Base-by-base conservation (phyloP, 257 asterid genomes). In the Orobanche coerulescens region DNA sequence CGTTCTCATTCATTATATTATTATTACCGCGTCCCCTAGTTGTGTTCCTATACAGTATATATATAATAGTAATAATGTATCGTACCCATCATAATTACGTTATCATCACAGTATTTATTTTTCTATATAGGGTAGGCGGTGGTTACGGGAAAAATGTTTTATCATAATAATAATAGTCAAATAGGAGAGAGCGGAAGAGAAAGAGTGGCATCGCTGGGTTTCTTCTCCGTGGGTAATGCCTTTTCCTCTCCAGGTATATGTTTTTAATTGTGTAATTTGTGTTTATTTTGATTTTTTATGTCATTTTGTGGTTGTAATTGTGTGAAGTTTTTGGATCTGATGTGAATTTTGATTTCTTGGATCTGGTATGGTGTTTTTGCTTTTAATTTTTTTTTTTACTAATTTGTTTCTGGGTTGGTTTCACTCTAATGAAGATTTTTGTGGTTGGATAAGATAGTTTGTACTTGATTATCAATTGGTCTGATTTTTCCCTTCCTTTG, bases 181-280 rank as follows among this genome's bases (percentile, higher is more conserved):
- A 15, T 34, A 40, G 40, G 60, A 53, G 39, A 34, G 67, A 11
- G 24, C 34, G 76, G 71, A 69, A 74, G 76, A 65, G 79, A 74
- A 12, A 71, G 49, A 25, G 72, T 56, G 78, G 80, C 78, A 69
- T 75, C 80, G 33, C 78, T 58, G 48, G 67, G 72, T 64, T 60
- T 67, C 49, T 16, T 61, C 69, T 71, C 69, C 70, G 68, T 65
- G 55, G 78, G 73, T 72, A 63, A 71, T 72, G 81, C 78, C 73
- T 71, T 76, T 76, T 68, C 58, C 70, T 64, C 73, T 60, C 52
- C 71, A 61, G 80, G 81, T 78, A 69, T 43, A 0, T 13, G 10
- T 1, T 28, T 22, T 49, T 5, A 30, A 30, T 30, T 37, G n/a
- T 12, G 16, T 36, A 0, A 54, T 20, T 7, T 40, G 39, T 42